Evolutionary conservation across 2,329 filamentous ascomycete genomes (phyloP), one percentile per base, ranked within the genome.

Genomic region (Orbilia brochopaga): DNA sequence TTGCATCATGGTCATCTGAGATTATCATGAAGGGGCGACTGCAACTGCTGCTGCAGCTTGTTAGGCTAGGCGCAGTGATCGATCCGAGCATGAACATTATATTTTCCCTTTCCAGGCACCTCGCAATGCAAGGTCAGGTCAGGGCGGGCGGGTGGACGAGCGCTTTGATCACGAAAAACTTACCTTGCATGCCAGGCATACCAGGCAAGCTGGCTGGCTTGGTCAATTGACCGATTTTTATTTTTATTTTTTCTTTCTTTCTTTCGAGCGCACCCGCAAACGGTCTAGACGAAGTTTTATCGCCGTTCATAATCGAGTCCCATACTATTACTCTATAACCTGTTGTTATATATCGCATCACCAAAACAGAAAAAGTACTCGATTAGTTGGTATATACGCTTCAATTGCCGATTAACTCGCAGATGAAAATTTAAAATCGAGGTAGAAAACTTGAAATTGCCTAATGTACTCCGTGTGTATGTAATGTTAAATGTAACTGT

Each of bases 51-150:
- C 27, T 4, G 44, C 44, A 19, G 44, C 19, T 2, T 48, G 44
- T 48, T 48, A 48, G 44, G 44, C 19, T 48, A 48, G 44, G 44
- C 44, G 44, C 44, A 48, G 44, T 21, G 44, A 48, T 21, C 19
- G n/a, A 48, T 21, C 44, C 44, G 19, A 48, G 44, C 44, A 48
- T 48, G 17, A 48, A 48, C 19, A 48, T 21, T 19, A 19, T 48
- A 48, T 21, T 48, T 5, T 17, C 44, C 44, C n/a, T n/a, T 23
- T 48, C 21, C 44, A 8, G 15, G 37, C n/a, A 6, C 13, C 27
- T 32, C 37, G n/a, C 11, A 42, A 48, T 48, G 44, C 44, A 15
- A 48, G 44, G 44, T 32, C 27, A 32, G 27, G 27, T 32, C 3
- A 32, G 27, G 27, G 27, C 27, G 27, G 8, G 44, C 44, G n/a